phyloP scores from a whole-genome alignment of 1,139 yeast species.

The Nematodospora anomalae region DNA sequence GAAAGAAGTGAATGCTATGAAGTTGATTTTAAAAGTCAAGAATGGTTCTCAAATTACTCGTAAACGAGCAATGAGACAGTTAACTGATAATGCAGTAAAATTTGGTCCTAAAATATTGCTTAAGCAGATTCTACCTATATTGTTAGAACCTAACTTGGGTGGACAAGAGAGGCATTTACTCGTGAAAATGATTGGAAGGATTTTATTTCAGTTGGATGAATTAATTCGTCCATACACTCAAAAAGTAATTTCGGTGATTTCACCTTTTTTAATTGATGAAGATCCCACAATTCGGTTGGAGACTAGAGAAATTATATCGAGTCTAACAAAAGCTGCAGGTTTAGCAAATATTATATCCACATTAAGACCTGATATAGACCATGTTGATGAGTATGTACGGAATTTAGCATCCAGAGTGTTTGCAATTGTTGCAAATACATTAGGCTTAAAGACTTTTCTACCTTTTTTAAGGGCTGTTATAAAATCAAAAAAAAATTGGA shows the following conservation, averaged over 20 bases:
- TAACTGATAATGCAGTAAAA: slow-evolving; percentile 62
- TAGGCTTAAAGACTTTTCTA: slow-evolving; percentile 68
- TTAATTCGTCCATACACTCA: slow-evolving; percentile 72
- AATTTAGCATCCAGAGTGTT: slow-evolving; percentile 75
- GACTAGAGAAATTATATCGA: slow-evolving; percentile 77
- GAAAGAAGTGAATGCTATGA: slow-evolving; percentile 62
- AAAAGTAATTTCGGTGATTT: slow-evolving; percentile 67
- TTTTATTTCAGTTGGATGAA: slow-evolving; percentile 64
- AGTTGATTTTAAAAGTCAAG: slow-evolving; percentile 65
- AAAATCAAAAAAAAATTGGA: slow-evolving; percentile 76
- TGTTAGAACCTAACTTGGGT: slow-evolving; percentile 70
- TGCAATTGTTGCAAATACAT: slow-evolving; percentile 81
- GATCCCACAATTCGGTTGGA: slow-evolving; percentile 71
- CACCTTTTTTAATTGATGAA: slow-evolving; percentile 81
- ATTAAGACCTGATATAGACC: slow-evolving; percentile 79
- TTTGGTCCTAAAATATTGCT: slow-evolving; percentile 75
- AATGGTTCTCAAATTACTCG: slow-evolving; percentile 73
- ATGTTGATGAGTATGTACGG: slow-evolving; percentile 78
- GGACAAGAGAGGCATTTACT: slow-evolving; percentile 83
- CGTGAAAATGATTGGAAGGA: slow-evolving; percentile 72
- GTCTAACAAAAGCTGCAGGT: slow-evolving; percentile 80
- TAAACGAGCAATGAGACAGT: slow-evolving; percentile 66
- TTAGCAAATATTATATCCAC: slow-evolving; percentile 73
- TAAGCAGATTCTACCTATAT: slow-evolving; percentile 67
- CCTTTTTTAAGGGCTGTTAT: slow-evolving; percentile 87